Base-by-base conservation (phyloP, 202 grass and related monocot genomes). In the Dendrocalamus latiflorus region DNA sequence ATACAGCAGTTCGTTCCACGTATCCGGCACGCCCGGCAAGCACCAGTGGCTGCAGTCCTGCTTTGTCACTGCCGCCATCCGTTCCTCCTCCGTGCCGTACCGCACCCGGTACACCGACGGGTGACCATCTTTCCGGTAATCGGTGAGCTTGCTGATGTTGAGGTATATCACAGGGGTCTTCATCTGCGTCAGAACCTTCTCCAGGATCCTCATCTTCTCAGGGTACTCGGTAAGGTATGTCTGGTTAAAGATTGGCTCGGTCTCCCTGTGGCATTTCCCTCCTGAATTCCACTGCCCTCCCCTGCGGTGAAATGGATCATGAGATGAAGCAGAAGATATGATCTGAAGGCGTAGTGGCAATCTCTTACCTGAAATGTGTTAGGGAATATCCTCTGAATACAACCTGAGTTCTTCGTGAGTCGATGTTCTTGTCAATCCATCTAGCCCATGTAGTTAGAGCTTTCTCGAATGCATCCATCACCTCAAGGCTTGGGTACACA, bases 81-180 rank as follows among this genome's bases (percentile, higher is more conserved):
- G n/a, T n/a, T n/a, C n/a, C n/a, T n/a, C n/a, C n/a, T 82, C 76
- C 1, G 89, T 85, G 1, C 68, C 61, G 20, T 92, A 93, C 9
- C 70, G 74, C 78, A 83, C 42, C 47, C 89, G 76, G 75, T 95
- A 98, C 76, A 95, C 85, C 0, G 95, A 98, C 30, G 95, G 93
- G 74, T 98, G 95, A 0, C 83, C 93, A 17, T 98, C 95, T 58
- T 98, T 98, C 65, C 95, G 81, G 84, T 92, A 98, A 75, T 95
- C 95, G 1, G 93, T 98, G 37, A 98, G 68, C 71, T 59, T 41
- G 80, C 91, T 98, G 75, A 95, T 93, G 62, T 98, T 98, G 68
- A 98, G 90, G 77, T 98, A 95, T 55, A 95, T 85, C 47, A 98
- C 91, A 2, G 95, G 91, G 25, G 89, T 95, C 72, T 79, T 98